These are phyloP conservation scores for Veloporphyrellus conicus DNA, from an alignment of 1,284 basidiomycete genomes.

Conservation along the genomic window DNA sequence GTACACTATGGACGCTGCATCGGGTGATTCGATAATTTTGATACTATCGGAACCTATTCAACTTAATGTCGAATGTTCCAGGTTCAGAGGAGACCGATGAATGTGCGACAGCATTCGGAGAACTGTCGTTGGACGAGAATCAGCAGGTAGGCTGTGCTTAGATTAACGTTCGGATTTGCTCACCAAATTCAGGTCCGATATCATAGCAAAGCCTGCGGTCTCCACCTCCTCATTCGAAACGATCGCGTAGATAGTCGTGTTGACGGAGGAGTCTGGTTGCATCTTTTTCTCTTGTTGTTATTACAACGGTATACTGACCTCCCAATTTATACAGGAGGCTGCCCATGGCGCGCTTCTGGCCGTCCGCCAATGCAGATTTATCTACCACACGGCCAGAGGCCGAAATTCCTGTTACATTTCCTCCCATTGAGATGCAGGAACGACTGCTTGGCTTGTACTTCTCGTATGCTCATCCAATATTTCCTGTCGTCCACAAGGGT, in stretches of 20 bases:
- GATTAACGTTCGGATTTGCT: constrained; percentile 5
- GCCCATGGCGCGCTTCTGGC: constrained; percentile 74
- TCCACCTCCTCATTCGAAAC: constrained; percentile 68
- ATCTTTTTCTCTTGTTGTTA: constrained; percentile 1
- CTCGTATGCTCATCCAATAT: constrained; percentile 73
- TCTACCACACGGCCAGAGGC: constrained; percentile 40
- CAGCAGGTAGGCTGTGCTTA: constrained; percentile 50
- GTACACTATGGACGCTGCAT: constrained; percentile 48
- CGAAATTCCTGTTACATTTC: constrained; percentile 48
- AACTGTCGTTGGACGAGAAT: constrained; percentile 79
- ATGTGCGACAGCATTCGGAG: constrained; percentile 50
- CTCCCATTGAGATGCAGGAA: constrained; percentile 57
- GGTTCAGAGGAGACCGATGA: constrained; percentile 28
- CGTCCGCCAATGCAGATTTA: constrained; percentile 42
- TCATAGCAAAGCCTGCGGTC: constrained; percentile 69
- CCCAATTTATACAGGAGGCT: constrained; percentile 50
- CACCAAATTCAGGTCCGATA: constrained; percentile 56
- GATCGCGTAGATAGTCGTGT: constrained; percentile 63
- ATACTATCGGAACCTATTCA: neutral
- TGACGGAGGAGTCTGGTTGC: constrained; percentile 72
- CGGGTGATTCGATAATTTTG: constrained; percentile 26
- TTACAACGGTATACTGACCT: constrained; percentile 2
- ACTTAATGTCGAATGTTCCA: constrained; percentile 5
- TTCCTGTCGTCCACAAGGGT: constrained; percentile 70
- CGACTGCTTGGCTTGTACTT: constrained; percentile 73